Evolutionary conservation across 805 yeast species (phyloP).

Genomic region (Ogataea thermomethanolica): DNA sequence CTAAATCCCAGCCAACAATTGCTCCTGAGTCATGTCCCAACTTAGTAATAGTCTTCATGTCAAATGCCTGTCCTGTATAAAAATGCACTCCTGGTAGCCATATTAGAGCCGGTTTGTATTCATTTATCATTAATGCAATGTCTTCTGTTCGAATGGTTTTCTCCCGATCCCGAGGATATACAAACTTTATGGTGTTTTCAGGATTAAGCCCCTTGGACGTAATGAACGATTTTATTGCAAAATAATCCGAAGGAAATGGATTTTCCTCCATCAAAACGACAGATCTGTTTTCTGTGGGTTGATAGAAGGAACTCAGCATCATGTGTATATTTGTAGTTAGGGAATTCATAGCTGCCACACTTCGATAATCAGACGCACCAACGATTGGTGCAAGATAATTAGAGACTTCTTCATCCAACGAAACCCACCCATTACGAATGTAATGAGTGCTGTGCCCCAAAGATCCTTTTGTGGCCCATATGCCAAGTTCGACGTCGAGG

Average conservation of each 20-base stretch:
- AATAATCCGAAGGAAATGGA: conserved; percentile 90
- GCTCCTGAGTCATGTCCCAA: conserved; percentile 51
- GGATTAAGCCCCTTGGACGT: too few relatives aligned
- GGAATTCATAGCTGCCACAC: conserved; percentile 87
- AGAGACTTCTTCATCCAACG: conserved; percentile 83
- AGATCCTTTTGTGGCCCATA: conserved; percentile 75
- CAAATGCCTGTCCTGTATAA: conserved; percentile 85
- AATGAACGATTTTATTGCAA: conserved; percentile 48
- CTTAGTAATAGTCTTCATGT: conserved; percentile 63
- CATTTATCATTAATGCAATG: conserved; percentile 53
- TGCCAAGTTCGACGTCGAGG: conserved; percentile 65
- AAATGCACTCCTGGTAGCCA: conserved; percentile 87
- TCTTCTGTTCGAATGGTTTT: conserved; percentile 57
- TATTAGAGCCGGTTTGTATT: conserved; percentile 55
- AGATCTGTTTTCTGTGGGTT: conserved; percentile 52
- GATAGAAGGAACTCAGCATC: conserved; percentile 67
- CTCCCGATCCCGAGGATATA: conserved; percentile 52
- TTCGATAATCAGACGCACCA: conserved; percentile 71
- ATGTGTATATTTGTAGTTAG: conserved; percentile 79
- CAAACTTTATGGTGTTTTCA: too few relatives aligned
- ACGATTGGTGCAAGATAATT: conserved; percentile 67
- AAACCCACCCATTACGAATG: conserved; percentile 50
- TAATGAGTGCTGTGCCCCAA: conserved; percentile 64
- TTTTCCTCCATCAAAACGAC: conserved; percentile 80
- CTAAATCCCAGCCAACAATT: conserved; percentile 88